Evolutionary conservation across 176 grass and related monocot genomes (phyloP), one percentile per base, ranked within the genome.

Genomic region (Pharus latifolius): DNA sequence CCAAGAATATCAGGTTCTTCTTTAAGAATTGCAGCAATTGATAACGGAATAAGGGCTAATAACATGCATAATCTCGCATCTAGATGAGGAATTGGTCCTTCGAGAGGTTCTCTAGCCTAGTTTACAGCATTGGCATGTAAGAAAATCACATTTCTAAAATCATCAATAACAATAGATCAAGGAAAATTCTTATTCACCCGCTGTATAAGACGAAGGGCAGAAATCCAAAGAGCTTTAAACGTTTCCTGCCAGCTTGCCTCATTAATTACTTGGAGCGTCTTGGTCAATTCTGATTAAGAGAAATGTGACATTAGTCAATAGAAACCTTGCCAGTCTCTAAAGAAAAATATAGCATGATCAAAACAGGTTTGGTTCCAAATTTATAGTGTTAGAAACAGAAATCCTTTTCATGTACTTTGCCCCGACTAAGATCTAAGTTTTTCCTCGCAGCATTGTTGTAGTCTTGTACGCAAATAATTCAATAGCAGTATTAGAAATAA

Each of bases 221-320:
- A 88, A 75, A 99, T 74, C 95, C 95, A 99, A 47, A 99, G 81
- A 80, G 95, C 90, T 83, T 88, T 88, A 80, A 99, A 99, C 24
- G 90, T 99, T 65, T 99, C 95, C 41, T 93, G 95, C 95, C 95
- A 99, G 63, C 82, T 91, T 73, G 95, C 87, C 67, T 91, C 84
- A 40, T 99, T 99, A 78, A 94, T 71, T 67, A 80, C 72, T 88
- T 88, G 84, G 58, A 90, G 80, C 47, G 95, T 94, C 84, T 88
- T 91, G 24, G 79, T 84, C 68, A 76, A 53, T 78, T 94, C 95
- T 99, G 74, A 69, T 83, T 59, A 64, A 79, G 19, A 58, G 7
- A 60, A 82, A 57, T 52, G 63, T 10, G 2, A 26, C 40, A 64
- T 43, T 63, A 64, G 11, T 42, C 41, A 63, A 54, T 27, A 53